A percentile compares a stretch with the other conserved stretches of the same genome.
phyloP scores from a whole-genome alignment of 352 stramenopile species.

The Thalassiosira mediterranea region DNA sequence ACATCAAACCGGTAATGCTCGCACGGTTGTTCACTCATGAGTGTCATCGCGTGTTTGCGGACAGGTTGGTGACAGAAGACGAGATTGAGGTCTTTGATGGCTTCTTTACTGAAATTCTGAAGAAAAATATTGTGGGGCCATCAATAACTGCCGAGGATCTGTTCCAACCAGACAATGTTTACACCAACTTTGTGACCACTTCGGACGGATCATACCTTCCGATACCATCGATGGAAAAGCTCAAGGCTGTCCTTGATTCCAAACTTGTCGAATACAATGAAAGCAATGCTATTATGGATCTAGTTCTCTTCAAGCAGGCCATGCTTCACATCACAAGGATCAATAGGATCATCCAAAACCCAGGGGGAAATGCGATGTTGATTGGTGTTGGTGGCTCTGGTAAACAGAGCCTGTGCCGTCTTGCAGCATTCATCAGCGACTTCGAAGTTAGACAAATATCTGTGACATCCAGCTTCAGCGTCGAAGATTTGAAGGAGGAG shows the following conservation, averaged over 20 bases:
- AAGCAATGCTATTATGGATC: slow-evolving; percentile 93
- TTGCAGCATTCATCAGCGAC: slow-evolving; percentile 95
- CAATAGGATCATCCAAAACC: slow-evolving; percentile 95
- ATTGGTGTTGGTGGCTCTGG: slow-evolving; percentile 96
- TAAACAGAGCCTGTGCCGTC: slow-evolving; percentile 95
- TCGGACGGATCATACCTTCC: slow-evolving; percentile 71
- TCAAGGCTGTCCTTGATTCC: slow-evolving; percentile 88
- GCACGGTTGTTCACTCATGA: slow-evolving; percentile 95
- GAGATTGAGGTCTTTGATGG: slow-evolving; percentile 93
- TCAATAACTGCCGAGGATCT: slow-evolving; percentile 83
- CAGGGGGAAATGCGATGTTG: slow-evolving; percentile 95
- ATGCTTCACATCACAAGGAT: slow-evolving; percentile 97
- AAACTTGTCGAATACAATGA: slow-evolving; percentile 97
- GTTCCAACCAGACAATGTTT: slow-evolving; percentile 89
- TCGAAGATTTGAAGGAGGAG: slow-evolving; percentile 96
- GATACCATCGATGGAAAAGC: slow-evolving; percentile 84
- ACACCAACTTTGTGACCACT: slow-evolving; percentile 90
- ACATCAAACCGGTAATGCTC: slow-evolving; percentile 87
- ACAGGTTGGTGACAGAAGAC: slow-evolving; percentile 94
- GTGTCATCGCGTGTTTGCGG: slow-evolving; percentile 94
- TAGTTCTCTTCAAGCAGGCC: slow-evolving; percentile 97
- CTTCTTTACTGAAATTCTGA: slow-evolving; percentile 90
- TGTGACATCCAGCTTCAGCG: slow-evolving; percentile 94
- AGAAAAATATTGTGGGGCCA: slow-evolving; percentile 88
- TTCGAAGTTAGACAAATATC: slow-evolving; percentile 95